A percentile compares a stretch with the other conserved stretches of the same genome.
Conservation (phyloP, 2,329 filamentous ascomycete species). For the Aspergillus sp. region DNA sequence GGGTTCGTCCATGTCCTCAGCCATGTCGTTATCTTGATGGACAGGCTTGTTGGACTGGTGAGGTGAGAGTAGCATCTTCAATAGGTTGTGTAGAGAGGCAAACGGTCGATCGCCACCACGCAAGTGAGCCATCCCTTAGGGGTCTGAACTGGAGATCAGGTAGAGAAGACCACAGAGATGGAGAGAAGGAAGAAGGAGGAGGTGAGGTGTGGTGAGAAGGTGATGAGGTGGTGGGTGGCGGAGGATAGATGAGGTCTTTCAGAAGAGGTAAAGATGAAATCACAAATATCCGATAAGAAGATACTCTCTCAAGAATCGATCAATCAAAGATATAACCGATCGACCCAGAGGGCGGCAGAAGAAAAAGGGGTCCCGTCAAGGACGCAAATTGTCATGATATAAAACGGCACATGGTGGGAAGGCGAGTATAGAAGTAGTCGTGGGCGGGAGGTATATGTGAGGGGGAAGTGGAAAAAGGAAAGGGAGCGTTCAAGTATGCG, state of each 20-base stretch:
- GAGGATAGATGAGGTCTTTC: not conserved
- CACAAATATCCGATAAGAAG: conserved; percentile 13
- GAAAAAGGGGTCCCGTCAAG: conserved; percentile 31
- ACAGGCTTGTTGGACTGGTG: conserved; percentile 36
- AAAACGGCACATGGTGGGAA: conserved; percentile 29
- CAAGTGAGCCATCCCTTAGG: conserved; percentile 30
- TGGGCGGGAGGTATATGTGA: not conserved
- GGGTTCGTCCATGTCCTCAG: conserved; percentile 81
- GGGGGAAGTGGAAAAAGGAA: conserved; percentile 7
- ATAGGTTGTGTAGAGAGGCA: conserved; percentile 37
- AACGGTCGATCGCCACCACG: conserved; percentile 31
- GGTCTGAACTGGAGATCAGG: conserved; percentile 4
- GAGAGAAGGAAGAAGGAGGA: conserved; percentile 1
- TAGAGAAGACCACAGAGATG: conserved; percentile 8
- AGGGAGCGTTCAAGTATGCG: conserved; percentile 17
- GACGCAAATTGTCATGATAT: conserved; percentile 44
- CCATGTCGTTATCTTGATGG: conserved; percentile 60
- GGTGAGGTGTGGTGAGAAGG: conserved; percentile 12
- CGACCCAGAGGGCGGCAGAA: conserved; percentile 25
- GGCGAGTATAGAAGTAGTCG: not conserved
- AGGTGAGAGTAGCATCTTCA: conserved; percentile 45
- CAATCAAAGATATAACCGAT: conserved; percentile 20
- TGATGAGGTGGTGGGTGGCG: conserved; percentile 4
- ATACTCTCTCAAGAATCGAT: conserved; percentile 27
- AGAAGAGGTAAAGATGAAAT: not conserved